phyloP scores from a whole-genome alignment of 768 basidiomycete genomes.

The Piloderma croceum region DNA sequence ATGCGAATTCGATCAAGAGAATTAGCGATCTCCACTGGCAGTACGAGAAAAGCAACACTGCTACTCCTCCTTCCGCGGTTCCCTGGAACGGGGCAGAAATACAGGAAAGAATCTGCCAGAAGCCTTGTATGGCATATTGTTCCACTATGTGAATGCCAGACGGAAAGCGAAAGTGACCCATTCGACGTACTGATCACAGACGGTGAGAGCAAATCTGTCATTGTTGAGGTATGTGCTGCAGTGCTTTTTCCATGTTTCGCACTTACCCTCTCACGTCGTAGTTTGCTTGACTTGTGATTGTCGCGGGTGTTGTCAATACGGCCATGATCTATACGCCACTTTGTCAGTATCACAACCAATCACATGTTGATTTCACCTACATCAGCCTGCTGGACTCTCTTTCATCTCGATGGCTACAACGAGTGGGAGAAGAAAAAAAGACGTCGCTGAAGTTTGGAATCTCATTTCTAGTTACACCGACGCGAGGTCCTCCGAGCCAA shows the following conservation, averaged over 20 bases:
- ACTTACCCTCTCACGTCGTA: not conserved
- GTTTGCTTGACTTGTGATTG: constrained; percentile 15
- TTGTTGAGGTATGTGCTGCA: constrained; percentile 55
- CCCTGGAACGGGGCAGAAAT: constrained; percentile 66
- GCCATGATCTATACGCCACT: constrained; percentile 77
- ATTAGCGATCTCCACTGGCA: constrained; percentile 62
- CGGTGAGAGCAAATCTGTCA: constrained; percentile 59
- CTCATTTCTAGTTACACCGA: constrained; percentile 41
- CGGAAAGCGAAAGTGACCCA: constrained; percentile 59
- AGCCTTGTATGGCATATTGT: constrained; percentile 66
- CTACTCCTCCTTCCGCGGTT: constrained; percentile 75
- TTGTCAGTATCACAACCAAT: constrained; percentile 69
- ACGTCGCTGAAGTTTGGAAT: constrained; percentile 51
- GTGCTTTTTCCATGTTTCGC: constrained; percentile 3
- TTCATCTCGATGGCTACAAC: constrained; percentile 61
- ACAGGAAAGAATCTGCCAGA: constrained; percentile 68
- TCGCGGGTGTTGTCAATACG: constrained; percentile 75
- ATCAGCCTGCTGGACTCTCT: constrained; percentile 67
- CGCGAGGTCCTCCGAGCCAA: constrained; percentile 24
- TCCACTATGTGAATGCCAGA: constrained; percentile 50
- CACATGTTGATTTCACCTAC: constrained; percentile 28
- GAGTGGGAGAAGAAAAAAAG: constrained; percentile 59
- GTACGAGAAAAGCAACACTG: constrained; percentile 63
- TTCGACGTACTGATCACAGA: constrained; percentile 70
- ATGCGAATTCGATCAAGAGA: constrained; percentile 53